Percentiles rank a stretch among this genome's conserved stretches.
Conservation (phyloP, 495 filamentous ascomycete species). For the Letharia columbiana region DNA sequence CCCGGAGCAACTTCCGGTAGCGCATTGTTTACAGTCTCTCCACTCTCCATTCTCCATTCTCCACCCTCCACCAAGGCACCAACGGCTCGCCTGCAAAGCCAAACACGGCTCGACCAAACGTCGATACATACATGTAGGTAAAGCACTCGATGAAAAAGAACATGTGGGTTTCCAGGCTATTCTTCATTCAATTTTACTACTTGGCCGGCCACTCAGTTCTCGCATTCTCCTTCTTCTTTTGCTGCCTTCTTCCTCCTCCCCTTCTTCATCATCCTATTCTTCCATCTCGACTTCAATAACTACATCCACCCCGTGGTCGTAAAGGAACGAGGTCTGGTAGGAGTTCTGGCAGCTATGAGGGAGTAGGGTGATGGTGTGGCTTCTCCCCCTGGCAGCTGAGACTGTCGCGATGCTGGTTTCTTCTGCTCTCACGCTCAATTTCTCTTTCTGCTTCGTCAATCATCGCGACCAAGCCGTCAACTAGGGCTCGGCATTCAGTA, state of each 20-base stretch:
- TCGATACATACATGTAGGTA: too few relatives aligned
- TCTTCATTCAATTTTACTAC: neutral
- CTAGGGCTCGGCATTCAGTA: neutral
- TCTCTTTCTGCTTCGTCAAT: neutral
- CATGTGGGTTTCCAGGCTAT: neutral
- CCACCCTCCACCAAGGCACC: too few relatives aligned
- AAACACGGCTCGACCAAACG: too few relatives aligned
- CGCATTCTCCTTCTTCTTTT: neutral
- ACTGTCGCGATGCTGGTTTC: neutral
- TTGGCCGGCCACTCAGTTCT: slow-evolving; percentile 6
- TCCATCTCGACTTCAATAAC: neutral
- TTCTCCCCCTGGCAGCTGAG: too few relatives aligned
- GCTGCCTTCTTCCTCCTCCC: neutral
- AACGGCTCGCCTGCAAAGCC: too few relatives aligned
- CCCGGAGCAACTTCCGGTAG: slow-evolving; percentile 12
- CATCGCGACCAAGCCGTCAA: slow-evolving; percentile 4
- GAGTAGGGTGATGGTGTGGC: neutral
- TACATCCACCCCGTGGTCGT: neutral
- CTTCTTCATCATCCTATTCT: neutral
- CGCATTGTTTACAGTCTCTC: neutral
- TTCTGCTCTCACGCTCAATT: neutral
- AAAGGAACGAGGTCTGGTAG: neutral
- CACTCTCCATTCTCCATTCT: too few relatives aligned
- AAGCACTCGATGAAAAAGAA: neutral
- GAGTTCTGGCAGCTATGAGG: neutral